phyloP scores from a whole-genome alignment of 495 filamentous ascomycete genomes.

The Aspergillus nidulans region DNA sequence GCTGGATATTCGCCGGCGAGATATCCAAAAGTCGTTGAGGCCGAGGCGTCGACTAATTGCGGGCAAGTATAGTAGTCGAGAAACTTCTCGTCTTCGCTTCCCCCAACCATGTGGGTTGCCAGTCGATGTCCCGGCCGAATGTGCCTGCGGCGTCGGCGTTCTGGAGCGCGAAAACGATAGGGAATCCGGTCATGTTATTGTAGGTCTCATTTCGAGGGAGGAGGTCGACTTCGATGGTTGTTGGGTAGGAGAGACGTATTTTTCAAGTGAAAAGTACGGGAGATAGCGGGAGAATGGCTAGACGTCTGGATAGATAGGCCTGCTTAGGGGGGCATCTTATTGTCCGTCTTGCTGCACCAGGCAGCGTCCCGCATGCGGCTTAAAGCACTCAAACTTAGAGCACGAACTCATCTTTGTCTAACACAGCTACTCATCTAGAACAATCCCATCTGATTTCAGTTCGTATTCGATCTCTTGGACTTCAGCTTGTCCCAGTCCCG shows the following conservation, averaged over 20 bases:
- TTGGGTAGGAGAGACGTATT: background rate
- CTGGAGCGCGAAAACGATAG: constrained; percentile 11
- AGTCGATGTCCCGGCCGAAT: background rate
- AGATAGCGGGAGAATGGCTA: background rate
- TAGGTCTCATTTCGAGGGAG: constrained; percentile 10
- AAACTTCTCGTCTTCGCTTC: background rate
- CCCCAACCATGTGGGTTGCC: background rate
- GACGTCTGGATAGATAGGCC: background rate
- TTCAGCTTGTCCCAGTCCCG: too few species aligned
- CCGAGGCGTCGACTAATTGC: background rate
- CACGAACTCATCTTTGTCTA: too few species aligned
- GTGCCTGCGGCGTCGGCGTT: constrained; percentile 1
- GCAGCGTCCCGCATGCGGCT: background rate
- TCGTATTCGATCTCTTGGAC: too few species aligned
- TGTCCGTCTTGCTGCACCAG: background rate
- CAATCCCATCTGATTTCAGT: too few species aligned
- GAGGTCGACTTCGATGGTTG: constrained; percentile 13
- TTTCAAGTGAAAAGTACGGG: background rate
- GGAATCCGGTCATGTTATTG: constrained; percentile 8
- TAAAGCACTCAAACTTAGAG: too few species aligned
- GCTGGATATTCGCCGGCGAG: background rate
- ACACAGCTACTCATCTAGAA: too few species aligned
- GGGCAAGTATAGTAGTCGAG: background rate
- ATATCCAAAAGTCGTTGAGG: background rate
- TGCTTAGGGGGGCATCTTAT: background rate